Conservation (phyloP, 495 filamentous ascomycete species). For the Darksidea phi region DNA sequence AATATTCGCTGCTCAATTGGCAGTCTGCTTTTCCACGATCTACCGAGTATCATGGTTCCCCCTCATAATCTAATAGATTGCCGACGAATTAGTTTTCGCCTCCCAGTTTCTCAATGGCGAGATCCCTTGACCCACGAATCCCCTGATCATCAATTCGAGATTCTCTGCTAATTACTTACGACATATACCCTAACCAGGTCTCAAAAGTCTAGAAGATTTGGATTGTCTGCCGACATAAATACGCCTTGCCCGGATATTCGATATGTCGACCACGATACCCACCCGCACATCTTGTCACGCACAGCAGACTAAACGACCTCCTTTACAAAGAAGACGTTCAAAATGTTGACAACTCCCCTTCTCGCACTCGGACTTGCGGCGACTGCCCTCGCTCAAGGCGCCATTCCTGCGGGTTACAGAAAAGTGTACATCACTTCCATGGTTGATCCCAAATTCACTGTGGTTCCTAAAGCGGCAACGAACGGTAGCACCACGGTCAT, state of each 20-base stretch:
- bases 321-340: conserved; percentile 12
- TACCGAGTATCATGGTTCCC: conserved; percentile 11
- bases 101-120: not conserved
- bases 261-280: no score
- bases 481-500: conserved; percentile 47
- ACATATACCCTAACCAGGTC: not conserved
- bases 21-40: not conserved
- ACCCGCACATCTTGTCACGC: no score
- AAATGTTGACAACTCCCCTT: conserved; percentile 46
- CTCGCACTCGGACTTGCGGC: conserved; percentile 48
- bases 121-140: no score
- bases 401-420: conserved; percentile 47
- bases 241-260: no score
- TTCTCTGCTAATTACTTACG: not conserved
- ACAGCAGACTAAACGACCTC: not conserved
- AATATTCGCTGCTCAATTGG: conserved; percentile 6
- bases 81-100: conserved; percentile 2
- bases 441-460: conserved; percentile 52
- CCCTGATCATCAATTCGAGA: not conserved
- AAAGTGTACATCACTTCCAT: conserved; percentile 54
- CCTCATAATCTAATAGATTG: conserved; percentile 12
- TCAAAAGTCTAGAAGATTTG: not conserved
- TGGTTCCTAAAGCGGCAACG: conserved; percentile 47
- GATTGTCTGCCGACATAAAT: no score
- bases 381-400: conserved; percentile 46